Evolutionary conservation across 2,329 filamentous ascomycete species (phyloP), one percentile per base, ranked within the genome.

Genomic region (Gnomoniopsis sp.): DNA sequence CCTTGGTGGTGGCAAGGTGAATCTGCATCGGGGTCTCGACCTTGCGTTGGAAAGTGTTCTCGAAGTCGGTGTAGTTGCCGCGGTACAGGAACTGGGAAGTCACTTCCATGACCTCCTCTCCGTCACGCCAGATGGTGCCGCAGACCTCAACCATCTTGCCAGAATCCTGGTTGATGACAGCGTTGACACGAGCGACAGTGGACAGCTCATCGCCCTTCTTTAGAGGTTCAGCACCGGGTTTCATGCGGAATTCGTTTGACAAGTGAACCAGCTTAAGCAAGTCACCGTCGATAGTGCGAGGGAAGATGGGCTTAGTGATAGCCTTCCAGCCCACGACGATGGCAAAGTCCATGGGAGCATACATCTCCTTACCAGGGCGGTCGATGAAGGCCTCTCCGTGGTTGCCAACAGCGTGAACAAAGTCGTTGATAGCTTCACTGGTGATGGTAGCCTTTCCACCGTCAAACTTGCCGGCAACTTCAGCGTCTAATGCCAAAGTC

Each of bases 101-200:
- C 30, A 99, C 95, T 72, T 99, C 92, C 95, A 99, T 99, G 63
- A 99, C 91, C 6, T 92, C 82, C 72, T 90, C 75, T 26, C 89
- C 89, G 55, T 93, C 86, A 47, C 95, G 89, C 55, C 84, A 88
- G 68, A 99, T 96, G 6, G 95, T 99, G 63, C 95, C 95, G 69
- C 93, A 97, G n/a, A 99, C 93, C 76, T 99, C 96, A 19, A 99
- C 96, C 93, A 99, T 97, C 82, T 99, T 99, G 50, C 95, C 95
- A 61, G 95, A 92, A 15, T 96, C 92, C 74, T 99, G 93, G 78
- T 98, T 99, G 79, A 99, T 89, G 68, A 99, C 92, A 17, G 95
- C 92, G 68, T 99, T 98, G 78, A 99, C 90, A 73, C 96, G 92
- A 47, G 95, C 95, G 57, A 91, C 96, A 3, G 95, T 98, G 63